phyloP scores from a whole-genome alignment of 805 yeast genomes.

The Metschnikowia chrysomelidarum region DNA sequence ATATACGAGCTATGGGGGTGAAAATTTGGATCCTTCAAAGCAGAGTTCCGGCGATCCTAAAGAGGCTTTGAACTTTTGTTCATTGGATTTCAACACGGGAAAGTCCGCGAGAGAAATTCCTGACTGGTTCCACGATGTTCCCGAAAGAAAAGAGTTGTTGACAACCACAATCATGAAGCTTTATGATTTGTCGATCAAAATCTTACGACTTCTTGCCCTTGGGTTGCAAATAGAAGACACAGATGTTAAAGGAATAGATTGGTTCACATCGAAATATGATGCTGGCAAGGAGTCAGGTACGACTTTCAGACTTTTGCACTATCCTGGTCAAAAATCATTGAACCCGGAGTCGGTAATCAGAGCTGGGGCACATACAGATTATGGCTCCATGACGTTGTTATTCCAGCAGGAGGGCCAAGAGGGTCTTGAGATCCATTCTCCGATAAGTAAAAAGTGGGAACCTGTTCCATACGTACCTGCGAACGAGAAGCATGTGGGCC shows the following conservation, averaged over 20 bases:
- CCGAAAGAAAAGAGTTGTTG: slow-evolving; percentile 42
- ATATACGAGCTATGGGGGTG: slow-evolving; percentile 54
- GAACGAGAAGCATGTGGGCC: slow-evolving; percentile 22
- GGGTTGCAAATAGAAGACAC: slow-evolving; percentile 61
- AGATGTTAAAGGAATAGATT: slow-evolving; percentile 40
- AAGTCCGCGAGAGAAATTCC: slow-evolving; percentile 44
- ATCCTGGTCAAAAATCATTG: slow-evolving; percentile 56
- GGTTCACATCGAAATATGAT: slow-evolving; percentile 64
- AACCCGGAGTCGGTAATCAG: slow-evolving; percentile 56
- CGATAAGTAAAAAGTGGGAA: slow-evolving; percentile 57
- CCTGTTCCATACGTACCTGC: slow-evolving; percentile 58
- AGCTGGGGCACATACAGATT: slow-evolving; percentile 88
- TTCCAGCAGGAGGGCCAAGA: slow-evolving; percentile 71
- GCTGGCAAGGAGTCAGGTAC: slow-evolving; percentile 56
- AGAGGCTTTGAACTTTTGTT: slow-evolving; percentile 68
- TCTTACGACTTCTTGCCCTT: slow-evolving; percentile 56
- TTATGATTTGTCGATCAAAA: slow-evolving; percentile 45
- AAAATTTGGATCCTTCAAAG: slow-evolving; percentile 42
- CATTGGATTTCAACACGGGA: slow-evolving; percentile 51
- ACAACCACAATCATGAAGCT: slow-evolving; percentile 41
- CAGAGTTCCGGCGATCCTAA: slow-evolving; percentile 55
- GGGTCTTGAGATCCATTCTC: slow-evolving; percentile 66
- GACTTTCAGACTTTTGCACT: slow-evolving; percentile 67
- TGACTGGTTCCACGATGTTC: slow-evolving; percentile 41
- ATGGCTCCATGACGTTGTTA: slow-evolving; percentile 70